Base-by-base conservation (phyloP, 805 yeast genomes). In the Ogataea methylovora region DNA sequence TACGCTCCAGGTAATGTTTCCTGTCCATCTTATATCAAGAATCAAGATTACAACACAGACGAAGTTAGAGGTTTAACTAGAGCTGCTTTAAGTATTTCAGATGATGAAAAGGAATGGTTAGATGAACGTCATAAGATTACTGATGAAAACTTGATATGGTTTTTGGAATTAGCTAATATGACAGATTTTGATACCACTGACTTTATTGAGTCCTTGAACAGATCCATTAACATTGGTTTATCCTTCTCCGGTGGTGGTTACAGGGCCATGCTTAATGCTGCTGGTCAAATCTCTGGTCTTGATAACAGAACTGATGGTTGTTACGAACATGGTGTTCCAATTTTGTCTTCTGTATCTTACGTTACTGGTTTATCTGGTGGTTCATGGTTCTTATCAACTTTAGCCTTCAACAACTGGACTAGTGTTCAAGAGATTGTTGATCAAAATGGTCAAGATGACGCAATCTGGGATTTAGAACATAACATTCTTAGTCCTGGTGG, bases 241-340 rank as follows among this genome's bases (percentile, higher is more conserved):
- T 79, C 86, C 6, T 76, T 79, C 44, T 69, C 84, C 12, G 95
- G 95, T 29, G 95, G 96, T 51, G 95, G 95, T 4, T 86, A 84
- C 56, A 70, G 96, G 41, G 94, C 95, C 23, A 84, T 86, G 85
- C 60, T 86, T 29, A 60, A 69, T 37, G 95, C 94, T 2, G 95
- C 94, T 11, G 95, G 95, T 24, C 76, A 78, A 52, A 59, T 86
- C 15, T 65, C 88, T 1, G 95, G 90, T 1, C 58, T 84, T 39
- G 96, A 86, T 54, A 75, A 76, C 48, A 65, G 94, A 44, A 79
- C 92, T 2, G 58, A 49, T 8, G 68, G 76, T 11, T 63, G 75
- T 4, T 60, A 60, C 19, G 63, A 67, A 5, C 52, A 60, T 24
- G 81, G 83, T 11, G 54, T 85, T 27, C 88, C 90, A 23, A 94